Evolutionary conservation across 2,329 filamentous ascomycete genomes (phyloP).

Genomic region (Purpureocillium takamizusanense): DNA sequence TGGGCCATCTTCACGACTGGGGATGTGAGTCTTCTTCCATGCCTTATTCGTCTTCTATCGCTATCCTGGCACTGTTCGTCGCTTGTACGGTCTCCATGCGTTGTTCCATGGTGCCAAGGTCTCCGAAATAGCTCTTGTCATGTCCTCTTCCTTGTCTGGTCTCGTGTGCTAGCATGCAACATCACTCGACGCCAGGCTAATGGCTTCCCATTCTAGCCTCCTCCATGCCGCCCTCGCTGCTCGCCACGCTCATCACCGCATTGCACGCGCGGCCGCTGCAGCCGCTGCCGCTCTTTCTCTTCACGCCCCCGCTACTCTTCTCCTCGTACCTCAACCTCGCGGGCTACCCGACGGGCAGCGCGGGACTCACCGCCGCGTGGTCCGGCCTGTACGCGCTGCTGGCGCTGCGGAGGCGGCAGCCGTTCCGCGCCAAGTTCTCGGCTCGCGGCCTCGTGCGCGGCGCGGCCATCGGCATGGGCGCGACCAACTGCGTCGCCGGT

Average conservation of each 20-base stretch:
- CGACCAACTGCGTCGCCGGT: constrained; percentile 38
- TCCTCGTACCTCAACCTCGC: constrained; percentile 51
- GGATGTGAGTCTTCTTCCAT: constrained; percentile 34
- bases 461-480: constrained; percentile 38
- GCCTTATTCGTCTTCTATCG: no score
- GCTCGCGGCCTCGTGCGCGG: constrained; percentile 41
- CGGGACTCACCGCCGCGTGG: constrained; percentile 46
- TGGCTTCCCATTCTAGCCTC: constrained; percentile 29
- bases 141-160: no score
- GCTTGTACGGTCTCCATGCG: neutral
- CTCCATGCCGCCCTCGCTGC: constrained; percentile 43
- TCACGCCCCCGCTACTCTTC: constrained; percentile 44
- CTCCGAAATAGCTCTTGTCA: no score
- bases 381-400: constrained; percentile 49
- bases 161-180: no score
- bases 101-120: neutral
- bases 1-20: constrained; percentile 32
- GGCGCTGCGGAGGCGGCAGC: constrained; percentile 38
- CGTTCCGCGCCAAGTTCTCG: constrained; percentile 31
- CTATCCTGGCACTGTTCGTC: no score
- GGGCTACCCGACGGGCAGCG: constrained; percentile 47
- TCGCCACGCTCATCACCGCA: constrained; percentile 47
- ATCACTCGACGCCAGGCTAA: no score
- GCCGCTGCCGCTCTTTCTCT: constrained; percentile 40
- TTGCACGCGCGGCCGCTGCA: constrained; percentile 47